phyloP scores from a whole-genome alignment of 148 eudicot genomes.

The Vaccinium darrowii region DNA sequence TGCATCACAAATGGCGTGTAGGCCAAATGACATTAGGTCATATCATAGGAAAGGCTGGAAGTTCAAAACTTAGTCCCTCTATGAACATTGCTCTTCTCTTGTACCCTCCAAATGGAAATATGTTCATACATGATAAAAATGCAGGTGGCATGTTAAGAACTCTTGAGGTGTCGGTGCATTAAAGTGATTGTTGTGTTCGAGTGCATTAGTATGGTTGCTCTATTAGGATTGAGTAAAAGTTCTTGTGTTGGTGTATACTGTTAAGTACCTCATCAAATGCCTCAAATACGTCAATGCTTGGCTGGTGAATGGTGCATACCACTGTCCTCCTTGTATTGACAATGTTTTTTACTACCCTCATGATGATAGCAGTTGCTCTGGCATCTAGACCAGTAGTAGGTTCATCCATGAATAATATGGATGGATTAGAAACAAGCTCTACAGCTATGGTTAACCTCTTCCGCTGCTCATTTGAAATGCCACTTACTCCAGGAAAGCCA shows the following conservation, averaged over 20 bases:
- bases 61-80: background rate
- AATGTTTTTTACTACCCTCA: constrained; percentile 57
- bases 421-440: constrained; percentile 66
- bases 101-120: background rate
- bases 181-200: background rate
- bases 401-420: constrained; percentile 71
- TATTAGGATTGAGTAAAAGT: background rate
- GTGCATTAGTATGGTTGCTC: no score
- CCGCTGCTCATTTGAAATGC: constrained; percentile 62
- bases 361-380: constrained; percentile 66
- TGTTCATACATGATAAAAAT: background rate
- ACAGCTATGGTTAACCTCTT: constrained; percentile 65
- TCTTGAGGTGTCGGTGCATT: background rate
- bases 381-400: constrained; percentile 79
- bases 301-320: constrained; percentile 69
- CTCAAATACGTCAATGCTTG: constrained; percentile 61
- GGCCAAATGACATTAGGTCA: background rate
- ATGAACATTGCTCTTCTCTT: background rate
- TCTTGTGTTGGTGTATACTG: background rate
- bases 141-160: background rate
- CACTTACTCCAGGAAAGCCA: constrained; percentile 49
- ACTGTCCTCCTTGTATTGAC: constrained; percentile 56
- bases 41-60: background rate
- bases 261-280: constrained; percentile 61
- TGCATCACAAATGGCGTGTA: no score